Conservation (phyloP, 805 yeast genomes). For the Suhomyces sp. region DNA sequence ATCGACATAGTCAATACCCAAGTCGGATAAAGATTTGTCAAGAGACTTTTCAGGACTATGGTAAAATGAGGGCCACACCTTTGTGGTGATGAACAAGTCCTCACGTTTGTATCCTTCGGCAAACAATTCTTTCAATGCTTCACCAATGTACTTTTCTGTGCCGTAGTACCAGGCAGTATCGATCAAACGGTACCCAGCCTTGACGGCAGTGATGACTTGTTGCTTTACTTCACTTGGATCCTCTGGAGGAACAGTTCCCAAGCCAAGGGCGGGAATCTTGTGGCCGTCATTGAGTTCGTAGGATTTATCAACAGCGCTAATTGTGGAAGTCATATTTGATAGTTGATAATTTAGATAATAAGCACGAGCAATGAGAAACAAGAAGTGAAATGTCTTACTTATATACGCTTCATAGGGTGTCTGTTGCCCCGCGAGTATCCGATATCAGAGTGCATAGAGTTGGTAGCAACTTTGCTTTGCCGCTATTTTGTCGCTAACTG, state of each 20-base stretch:
- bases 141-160: conserved; percentile 42
- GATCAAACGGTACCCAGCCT: conserved; percentile 49
- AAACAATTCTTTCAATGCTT: conserved; percentile 47
- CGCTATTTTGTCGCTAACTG: no score
- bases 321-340: no score
- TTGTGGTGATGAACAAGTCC: conserved; percentile 39
- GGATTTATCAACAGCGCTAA: no score
- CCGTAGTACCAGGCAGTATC: conserved; percentile 55
- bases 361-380: no score
- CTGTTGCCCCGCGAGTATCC: no score
- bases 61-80: conserved; percentile 46
- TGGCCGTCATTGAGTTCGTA: conserved; percentile 63
- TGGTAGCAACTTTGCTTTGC: no score
- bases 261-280: conserved; percentile 63
- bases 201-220: conserved; percentile 38
- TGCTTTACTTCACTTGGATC: conserved; percentile 31
- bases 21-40: conserved; percentile 37
- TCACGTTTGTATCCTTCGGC: conserved; percentile 52
- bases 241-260: conserved; percentile 49
- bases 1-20: conserved; percentile 48
- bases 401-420: no score
- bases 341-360: no score
- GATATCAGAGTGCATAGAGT: no score
- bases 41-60: conserved; percentile 42
- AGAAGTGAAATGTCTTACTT: no score